Evolutionary conservation across 805 yeast species (phyloP).

Genomic region (Ogataea dorogensis): DNA sequence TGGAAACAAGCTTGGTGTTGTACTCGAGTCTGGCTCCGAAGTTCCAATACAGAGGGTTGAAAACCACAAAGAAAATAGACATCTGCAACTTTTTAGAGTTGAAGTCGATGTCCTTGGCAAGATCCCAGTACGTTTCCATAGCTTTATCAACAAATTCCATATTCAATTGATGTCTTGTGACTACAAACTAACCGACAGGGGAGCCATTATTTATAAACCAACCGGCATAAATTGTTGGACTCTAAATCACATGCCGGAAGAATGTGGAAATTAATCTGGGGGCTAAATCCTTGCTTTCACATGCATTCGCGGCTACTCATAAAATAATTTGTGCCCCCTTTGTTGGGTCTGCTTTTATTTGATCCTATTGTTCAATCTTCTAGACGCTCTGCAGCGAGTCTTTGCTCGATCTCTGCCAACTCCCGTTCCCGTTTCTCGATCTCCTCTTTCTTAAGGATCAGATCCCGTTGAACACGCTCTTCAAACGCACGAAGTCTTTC

Average conservation of each 20-base stretch:
- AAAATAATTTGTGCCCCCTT: background rate
- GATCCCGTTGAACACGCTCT: slow-evolving; percentile 84
- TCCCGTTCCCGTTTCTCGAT: slow-evolving; percentile 82
- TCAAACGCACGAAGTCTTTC: slow-evolving; percentile 84
- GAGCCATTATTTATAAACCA: slow-evolving; percentile 6
- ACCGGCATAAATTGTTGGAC: slow-evolving; percentile 5
- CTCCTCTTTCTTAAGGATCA: slow-evolving; percentile 77
- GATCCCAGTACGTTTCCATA: slow-evolving; percentile 21
- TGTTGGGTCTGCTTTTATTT: slow-evolving; percentile 4
- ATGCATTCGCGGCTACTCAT: slow-evolving; percentile 10
- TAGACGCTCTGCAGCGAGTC: slow-evolving; percentile 29
- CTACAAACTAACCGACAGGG: background rate
- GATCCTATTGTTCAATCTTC: slow-evolving; percentile 4
- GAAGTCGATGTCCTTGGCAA: slow-evolving; percentile 27
- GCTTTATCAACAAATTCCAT: slow-evolving; percentile 22
- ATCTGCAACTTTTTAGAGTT: slow-evolving; percentile 22
- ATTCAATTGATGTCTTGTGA: slow-evolving; percentile 7
- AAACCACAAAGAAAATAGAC: slow-evolving; percentile 67
- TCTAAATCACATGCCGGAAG: slow-evolving; percentile 5
- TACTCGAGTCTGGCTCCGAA: slow-evolving; percentile 85
- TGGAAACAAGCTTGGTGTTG: slow-evolving; percentile 72
- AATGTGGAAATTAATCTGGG: slow-evolving; percentile 3
- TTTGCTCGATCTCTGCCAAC: slow-evolving; percentile 68
- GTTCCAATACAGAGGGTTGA: slow-evolving; percentile 97
- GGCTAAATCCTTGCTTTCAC: slow-evolving; percentile 6